phyloP scores from a whole-genome alignment of 139 green algal species.

The Chlamydomonas sp. region DNA sequence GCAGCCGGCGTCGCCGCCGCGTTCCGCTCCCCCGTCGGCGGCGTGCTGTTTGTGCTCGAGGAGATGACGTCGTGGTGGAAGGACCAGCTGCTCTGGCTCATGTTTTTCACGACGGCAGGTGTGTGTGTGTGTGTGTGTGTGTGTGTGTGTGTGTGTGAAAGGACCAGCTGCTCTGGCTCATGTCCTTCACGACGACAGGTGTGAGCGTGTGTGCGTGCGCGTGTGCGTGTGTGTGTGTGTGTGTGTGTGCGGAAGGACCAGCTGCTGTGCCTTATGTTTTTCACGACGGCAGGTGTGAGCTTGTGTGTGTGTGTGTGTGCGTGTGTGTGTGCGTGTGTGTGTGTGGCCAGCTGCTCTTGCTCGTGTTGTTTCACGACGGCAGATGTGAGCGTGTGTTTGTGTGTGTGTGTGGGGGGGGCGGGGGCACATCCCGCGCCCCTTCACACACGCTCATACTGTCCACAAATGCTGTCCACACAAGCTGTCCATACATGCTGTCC shows the following conservation, averaged over 20 bases:
- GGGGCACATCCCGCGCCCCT: too few relatives aligned
- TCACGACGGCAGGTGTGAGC: slow-evolving; percentile 60
- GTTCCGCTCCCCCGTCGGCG: slow-evolving; percentile 71
- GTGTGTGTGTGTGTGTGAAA: too few relatives aligned
- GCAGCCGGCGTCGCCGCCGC: slow-evolving; percentile 65
- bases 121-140: background rate
- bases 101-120: slow-evolving; percentile 77
- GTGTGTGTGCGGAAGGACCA: slow-evolving; percentile 61
- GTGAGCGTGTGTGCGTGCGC: background rate
- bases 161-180: slow-evolving; percentile 65
- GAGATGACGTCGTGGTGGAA: slow-evolving; percentile 66
- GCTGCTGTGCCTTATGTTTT: slow-evolving; percentile 73
- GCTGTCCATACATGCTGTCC: too few relatives aligned
- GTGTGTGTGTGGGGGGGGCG: too few relatives aligned
- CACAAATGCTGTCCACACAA: too few relatives aligned
- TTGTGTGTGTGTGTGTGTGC: background rate
- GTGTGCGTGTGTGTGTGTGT: too few relatives aligned
- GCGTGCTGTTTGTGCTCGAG: slow-evolving; percentile 82
- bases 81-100: slow-evolving; percentile 65
- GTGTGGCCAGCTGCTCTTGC: slow-evolving; percentile 67
- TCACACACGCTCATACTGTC: too few relatives aligned
- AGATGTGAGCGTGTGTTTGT: slow-evolving; percentile 19
- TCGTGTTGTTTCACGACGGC: slow-evolving; percentile 76
- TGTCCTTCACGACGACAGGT: slow-evolving; percentile 77
- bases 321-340: too few relatives aligned